Evolutionary conservation across 257 asterid genomes (phyloP).

Genomic region (Forsythia suspensa): DNA sequence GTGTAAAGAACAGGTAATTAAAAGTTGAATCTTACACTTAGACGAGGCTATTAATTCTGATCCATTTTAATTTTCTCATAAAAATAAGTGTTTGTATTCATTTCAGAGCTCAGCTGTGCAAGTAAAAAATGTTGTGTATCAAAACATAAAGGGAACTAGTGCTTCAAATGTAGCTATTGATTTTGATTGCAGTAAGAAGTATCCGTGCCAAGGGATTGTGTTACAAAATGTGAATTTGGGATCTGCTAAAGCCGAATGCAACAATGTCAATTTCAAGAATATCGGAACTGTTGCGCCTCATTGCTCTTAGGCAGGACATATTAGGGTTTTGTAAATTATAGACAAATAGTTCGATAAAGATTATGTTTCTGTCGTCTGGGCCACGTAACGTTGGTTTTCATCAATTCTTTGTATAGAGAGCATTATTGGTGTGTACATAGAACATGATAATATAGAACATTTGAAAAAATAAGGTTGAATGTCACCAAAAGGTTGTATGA

Average conservation of each 20-base stretch:
- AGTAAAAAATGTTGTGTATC: constrained; percentile 51
- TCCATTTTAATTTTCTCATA: not conserved
- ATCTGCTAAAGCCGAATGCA: constrained; percentile 50
- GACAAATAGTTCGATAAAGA: too few species aligned
- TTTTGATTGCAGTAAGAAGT: constrained; percentile 53
- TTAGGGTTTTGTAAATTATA: too few species aligned
- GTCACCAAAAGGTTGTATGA: too few species aligned
- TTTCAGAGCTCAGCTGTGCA: constrained; percentile 59
- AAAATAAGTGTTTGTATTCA: not conserved
- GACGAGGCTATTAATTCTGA: too few species aligned
- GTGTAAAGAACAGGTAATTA: constrained; percentile 52
- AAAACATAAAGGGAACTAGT: constrained; percentile 71
- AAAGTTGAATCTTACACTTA: not conserved
- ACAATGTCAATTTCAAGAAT: constrained; percentile 37
- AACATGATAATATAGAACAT: too few species aligned
- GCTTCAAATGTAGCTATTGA: constrained; percentile 50
- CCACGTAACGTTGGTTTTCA: too few species aligned
- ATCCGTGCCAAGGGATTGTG: constrained; percentile 62
- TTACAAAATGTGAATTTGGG: constrained; percentile 55
- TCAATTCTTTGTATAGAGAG: too few species aligned
- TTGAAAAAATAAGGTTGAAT: too few species aligned
- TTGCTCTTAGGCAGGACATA: constrained; percentile 29
- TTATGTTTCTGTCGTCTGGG: too few species aligned
- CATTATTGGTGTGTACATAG: too few species aligned
- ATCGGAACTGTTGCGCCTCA: constrained; percentile 50